phyloP scores from a whole-genome alignment of 257 asterid species.

The Cordia subcordata region DNA sequence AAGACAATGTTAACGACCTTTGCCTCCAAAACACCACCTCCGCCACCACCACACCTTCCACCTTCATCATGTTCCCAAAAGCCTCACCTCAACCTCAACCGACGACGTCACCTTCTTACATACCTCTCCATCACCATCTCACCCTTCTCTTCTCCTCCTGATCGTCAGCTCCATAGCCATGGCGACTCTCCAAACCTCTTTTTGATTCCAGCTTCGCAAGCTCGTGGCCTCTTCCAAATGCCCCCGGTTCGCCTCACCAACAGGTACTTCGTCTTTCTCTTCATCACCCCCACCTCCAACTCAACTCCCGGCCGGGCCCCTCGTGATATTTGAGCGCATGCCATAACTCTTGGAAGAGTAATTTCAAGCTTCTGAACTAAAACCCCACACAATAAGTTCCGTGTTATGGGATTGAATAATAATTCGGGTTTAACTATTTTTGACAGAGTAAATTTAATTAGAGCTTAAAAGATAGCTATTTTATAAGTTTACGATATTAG shows the following conservation, averaged over 20 bases:
- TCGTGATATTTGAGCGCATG: background rate
- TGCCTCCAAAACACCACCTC: too few relatives aligned
- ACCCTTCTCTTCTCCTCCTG: constrained; percentile 41
- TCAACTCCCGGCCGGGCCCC: background rate
- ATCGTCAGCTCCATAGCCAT: constrained; percentile 13
- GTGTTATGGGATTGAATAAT: constrained; percentile 1
- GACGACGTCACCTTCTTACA: constrained; percentile 57
- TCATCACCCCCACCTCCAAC: background rate
- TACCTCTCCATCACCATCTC: constrained; percentile 43
- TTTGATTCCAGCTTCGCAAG: constrained; percentile 41
- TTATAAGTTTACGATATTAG: too few relatives aligned
- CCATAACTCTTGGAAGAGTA: too few relatives aligned
- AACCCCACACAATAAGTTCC: too few relatives aligned
- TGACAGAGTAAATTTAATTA: too few relatives aligned
- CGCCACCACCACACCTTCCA: too few relatives aligned
- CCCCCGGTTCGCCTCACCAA: constrained; percentile 83
- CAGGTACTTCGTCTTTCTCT: constrained; percentile 40
- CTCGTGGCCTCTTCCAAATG: constrained; percentile 97
- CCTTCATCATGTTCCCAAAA: constrained; percentile 2
- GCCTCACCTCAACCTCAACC: constrained; percentile 10
- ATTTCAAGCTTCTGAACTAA: too few relatives aligned
- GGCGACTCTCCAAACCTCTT: constrained; percentile 23
- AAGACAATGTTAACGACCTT: too few relatives aligned
- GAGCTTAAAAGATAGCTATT: too few relatives aligned
- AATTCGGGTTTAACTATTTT: too few relatives aligned